Conservation (phyloP, 1,284 basidiomycete species). For the Ceratobasidium sp. region DNA sequence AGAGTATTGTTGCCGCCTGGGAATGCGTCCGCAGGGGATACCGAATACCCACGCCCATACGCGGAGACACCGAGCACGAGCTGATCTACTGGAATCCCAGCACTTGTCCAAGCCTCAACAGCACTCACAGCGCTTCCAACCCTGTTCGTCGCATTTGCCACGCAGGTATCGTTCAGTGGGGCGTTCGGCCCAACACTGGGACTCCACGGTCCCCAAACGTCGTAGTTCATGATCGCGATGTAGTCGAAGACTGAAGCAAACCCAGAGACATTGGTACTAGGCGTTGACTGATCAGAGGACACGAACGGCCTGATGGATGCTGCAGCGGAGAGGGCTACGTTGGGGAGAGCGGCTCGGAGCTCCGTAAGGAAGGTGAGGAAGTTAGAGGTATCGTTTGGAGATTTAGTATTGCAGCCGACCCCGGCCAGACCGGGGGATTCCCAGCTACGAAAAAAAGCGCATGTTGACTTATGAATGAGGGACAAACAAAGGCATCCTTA, state of each 20-base stretch:
- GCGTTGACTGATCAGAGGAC: constrained; percentile 52
- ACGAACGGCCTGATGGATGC: constrained; percentile 60
- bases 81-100: constrained; percentile 61
- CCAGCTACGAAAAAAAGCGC: constrained; percentile 53
- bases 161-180: constrained; percentile 59
- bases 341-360: constrained; percentile 56
- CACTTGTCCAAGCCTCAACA: constrained; percentile 58
- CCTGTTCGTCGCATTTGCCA: constrained; percentile 52
- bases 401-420: constrained; percentile 55
- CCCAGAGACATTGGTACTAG: constrained; percentile 57
- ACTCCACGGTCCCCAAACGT: constrained; percentile 57
- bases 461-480: background rate
- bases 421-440: constrained; percentile 60
- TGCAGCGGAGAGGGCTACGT: constrained; percentile 58
- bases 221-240: constrained; percentile 66
- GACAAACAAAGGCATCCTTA: constrained; percentile 13
- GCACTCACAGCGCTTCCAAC: constrained; percentile 49
- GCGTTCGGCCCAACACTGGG: constrained; percentile 61
- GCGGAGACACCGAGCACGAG: constrained; percentile 62
- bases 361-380: constrained; percentile 57
- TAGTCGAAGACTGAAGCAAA: constrained; percentile 61
- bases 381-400: constrained; percentile 57
- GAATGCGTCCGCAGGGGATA: constrained; percentile 12
- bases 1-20: constrained; percentile 14
- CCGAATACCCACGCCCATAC: constrained; percentile 45